Conservation (phyloP, 345 rosid species). For the Geranium brycei region DNA sequence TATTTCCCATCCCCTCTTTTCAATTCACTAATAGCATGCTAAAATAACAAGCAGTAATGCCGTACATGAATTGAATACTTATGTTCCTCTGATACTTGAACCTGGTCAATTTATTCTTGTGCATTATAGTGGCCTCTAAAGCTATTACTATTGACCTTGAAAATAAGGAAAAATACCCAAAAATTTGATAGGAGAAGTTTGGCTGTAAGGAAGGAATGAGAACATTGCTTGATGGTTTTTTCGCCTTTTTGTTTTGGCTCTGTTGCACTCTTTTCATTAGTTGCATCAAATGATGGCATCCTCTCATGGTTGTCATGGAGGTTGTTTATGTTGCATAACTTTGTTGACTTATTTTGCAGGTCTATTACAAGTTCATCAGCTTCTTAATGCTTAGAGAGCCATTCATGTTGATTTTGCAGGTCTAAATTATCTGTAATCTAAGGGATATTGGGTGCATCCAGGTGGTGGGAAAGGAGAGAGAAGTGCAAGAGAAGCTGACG, state of each 20-base stretch:
- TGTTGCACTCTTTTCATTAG: too few relatives aligned
- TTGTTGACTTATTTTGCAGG: conserved; percentile 33
- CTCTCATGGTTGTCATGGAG: conserved; percentile 1
- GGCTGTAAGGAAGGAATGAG: background rate
- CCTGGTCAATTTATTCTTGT: too few relatives aligned
- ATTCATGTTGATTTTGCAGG: conserved; percentile 59
- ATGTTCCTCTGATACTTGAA: too few relatives aligned
- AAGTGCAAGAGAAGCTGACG: conserved; percentile 69
- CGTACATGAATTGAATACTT: too few relatives aligned
- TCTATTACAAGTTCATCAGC: conserved; percentile 70
- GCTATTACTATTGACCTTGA: background rate
- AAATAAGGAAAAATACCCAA: background rate
- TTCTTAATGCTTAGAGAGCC: conserved; percentile 80
- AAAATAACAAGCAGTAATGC: too few relatives aligned
- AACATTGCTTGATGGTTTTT: too few relatives aligned
- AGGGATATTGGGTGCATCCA: conserved; percentile 11
- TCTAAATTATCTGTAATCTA: conserved; percentile 31
- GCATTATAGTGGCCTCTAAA: background rate
- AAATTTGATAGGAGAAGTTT: too few relatives aligned
- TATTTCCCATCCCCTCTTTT: conserved; percentile 15
- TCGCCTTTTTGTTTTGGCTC: too few relatives aligned
- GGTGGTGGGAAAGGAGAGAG: conserved; percentile 79
- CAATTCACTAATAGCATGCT: background rate
- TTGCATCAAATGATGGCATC: background rate
- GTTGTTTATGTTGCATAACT: background rate